Evolutionary conservation across 2,329 filamentous ascomycete species (phyloP), one percentile per base, ranked within the genome.

Genomic region (Diaporthe caulivora): DNA sequence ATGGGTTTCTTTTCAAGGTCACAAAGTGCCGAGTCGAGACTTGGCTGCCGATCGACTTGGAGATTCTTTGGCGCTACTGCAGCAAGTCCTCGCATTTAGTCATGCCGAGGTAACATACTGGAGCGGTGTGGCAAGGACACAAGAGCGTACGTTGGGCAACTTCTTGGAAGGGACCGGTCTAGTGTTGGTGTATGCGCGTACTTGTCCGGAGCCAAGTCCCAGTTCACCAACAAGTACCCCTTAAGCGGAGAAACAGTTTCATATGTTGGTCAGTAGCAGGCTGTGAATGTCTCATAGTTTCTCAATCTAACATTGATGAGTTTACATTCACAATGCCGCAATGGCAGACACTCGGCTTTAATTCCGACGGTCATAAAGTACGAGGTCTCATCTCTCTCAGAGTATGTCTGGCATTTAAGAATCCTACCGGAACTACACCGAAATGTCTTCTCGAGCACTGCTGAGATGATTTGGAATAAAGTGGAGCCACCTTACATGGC

Each of bases 271-370:
- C n/a, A 18, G 37, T 6, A 18, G n/a, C 13, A 29, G 18, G 34
- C 15, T 37, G 34, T 42, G 21, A 42, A 7, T 40, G 17, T 34
- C 34, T 17, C 15, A 40, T 11, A 4, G 2, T 29, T 17, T 42
- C 13, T 42, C 57, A 18, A 26, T 4, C 2, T 13, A 4, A 26
- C 2, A n/a, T 37, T 26, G 2, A 40, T 26, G 55, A 42, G n/a
- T 3, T 18, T 3, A 26, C 6, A 26, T 42, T 1, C 3, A 4
- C n/a, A 17, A 17, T 1, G 34, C 2, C 1, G 5, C 34, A 5
- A 40, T 40, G 55, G 21, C 55, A 42, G 11, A 60, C 6, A 7
- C 34, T 42, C 26, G 55, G 55, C n/a, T 11, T 60, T 7, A 13
- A 42, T 26, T 10, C 7, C 55, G 1, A 17, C 11, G 11, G 24